These are phyloP conservation scores for Peronosclerospora sorghi DNA, from an alignment of 352 stramenopile species.

Conservation along the genomic window DNA sequence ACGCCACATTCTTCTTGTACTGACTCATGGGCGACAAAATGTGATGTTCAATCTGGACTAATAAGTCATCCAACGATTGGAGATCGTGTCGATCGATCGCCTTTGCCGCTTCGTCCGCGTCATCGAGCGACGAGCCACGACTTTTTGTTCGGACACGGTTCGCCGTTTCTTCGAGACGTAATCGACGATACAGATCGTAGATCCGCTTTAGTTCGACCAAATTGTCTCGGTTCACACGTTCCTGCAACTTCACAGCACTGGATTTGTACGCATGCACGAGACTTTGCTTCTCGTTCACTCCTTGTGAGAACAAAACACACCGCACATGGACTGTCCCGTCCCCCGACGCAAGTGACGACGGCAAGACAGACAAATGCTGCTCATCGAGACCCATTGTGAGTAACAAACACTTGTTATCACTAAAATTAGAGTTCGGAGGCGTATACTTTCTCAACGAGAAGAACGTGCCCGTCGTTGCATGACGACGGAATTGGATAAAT, in stretches of 20 bases:
- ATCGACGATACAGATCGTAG: slow-evolving; percentile 39
- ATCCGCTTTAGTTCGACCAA: slow-evolving; percentile 51
- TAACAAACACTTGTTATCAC: slow-evolving; percentile 30
- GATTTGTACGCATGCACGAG: slow-evolving; percentile 72
- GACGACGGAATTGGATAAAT: slow-evolving; percentile 62
- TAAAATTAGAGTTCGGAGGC: slow-evolving; percentile 21
- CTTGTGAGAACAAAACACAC: slow-evolving; percentile 70
- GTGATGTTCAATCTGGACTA: slow-evolving; percentile 62
- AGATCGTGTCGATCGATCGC: slow-evolving; percentile 26
- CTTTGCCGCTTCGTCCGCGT: slow-evolving; percentile 19
- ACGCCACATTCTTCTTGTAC: slow-evolving; percentile 74
- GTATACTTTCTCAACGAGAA: slow-evolving; percentile 56
- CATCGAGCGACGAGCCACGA: slow-evolving; percentile 10
- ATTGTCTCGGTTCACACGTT: slow-evolving; percentile 77
- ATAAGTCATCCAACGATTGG: slow-evolving; percentile 49
- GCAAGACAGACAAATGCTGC: slow-evolving; percentile 40
- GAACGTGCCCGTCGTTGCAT: slow-evolving; percentile 26
- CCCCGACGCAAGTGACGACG: slow-evolving; percentile 29
- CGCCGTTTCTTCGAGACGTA: slow-evolving; percentile 33
- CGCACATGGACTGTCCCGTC: slow-evolving; percentile 40
- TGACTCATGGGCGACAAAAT: slow-evolving; percentile 53
- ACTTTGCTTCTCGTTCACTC: slow-evolving; percentile 80
- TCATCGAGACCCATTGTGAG: slow-evolving; percentile 57
- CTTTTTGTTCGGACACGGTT: slow-evolving; percentile 17
- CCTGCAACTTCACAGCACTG: slow-evolving; percentile 61